Base-by-base conservation (phyloP, 768 basidiomycete species). In the Termitomyces sp. region DNA sequence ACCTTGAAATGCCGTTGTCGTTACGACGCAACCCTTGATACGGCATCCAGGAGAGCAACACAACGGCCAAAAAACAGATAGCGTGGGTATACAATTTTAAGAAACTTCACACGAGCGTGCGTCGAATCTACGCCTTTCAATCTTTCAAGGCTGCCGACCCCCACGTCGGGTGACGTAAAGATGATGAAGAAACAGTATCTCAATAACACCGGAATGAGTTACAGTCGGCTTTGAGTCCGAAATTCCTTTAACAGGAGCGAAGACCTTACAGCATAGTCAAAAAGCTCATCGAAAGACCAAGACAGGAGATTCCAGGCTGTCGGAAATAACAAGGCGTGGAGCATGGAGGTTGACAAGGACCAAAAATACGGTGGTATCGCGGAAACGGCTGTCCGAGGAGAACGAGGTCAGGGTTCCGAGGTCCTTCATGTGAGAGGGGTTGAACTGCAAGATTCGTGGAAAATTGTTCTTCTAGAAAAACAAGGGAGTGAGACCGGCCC, bases 391-490 rank as follows among this genome's bases (percentile, higher is more conserved):
- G 23, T 47, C 55, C 55, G 55, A 56, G 55, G 55, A 56, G 55
- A 56, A 48, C 55, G 55, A 56, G 55, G 55, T 47, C 55, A 38
- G 44, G 46, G 44, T 47, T 56, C 44, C 23, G 14, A 48, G 35
- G 18, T 33, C n/a, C 44, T 46, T 56, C 33, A 26, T 47, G 55
- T 30, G 55, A 38, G 35, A 55, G 41, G n/a, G 26, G 23, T 35
- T 38, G 23, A 26, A 35, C 46, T 56, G 7, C 46, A 48, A 38
- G 48, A 48, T 35, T 47, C 33, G 32, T 18, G 55, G 46, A 36
- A 54, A 41, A 16, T 48, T 28, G 55, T 36, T 56, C 55, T 47
- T 56, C 55, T 36, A 56, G 44, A 56, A 56, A 18, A 38, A 48
- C 35, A 36, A 48, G 33, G 35, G 55, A 28, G 16, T 36, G 46